These are phyloP conservation scores for Trapa incisa DNA, from an alignment of 345 rosid genomes.

Conservation along the genomic window DNA sequence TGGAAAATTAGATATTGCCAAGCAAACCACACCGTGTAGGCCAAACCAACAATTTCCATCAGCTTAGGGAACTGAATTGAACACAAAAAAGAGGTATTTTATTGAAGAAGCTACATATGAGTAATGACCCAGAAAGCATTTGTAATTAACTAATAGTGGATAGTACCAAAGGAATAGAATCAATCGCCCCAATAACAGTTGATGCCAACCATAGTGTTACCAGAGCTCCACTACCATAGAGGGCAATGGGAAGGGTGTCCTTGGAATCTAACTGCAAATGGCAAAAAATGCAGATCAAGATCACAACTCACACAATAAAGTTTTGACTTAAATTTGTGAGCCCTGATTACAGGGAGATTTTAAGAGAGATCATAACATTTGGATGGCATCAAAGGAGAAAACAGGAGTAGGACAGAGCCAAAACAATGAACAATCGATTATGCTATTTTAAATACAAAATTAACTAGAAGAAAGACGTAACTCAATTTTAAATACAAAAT, in stretches of 20 bases:
- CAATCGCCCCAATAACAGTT: constrained; percentile 59
- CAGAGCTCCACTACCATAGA: constrained; percentile 55
- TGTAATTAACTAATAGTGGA: background rate
- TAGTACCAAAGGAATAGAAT: constrained; percentile 76
- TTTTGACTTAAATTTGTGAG: background rate
- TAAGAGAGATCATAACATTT: background rate
- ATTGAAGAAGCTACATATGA: background rate
- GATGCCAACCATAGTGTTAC: constrained; percentile 45
- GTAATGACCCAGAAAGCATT: background rate
- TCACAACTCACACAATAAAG: background rate
- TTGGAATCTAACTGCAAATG: constrained; percentile 31
- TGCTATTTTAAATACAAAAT: too few relatives aligned
- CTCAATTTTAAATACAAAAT: too few relatives aligned
- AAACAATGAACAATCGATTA: background rate
- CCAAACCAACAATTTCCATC: constrained; percentile 85
- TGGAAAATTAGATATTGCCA: constrained; percentile 67
- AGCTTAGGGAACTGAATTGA: constrained; percentile 58
- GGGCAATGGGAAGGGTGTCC: constrained; percentile 37
- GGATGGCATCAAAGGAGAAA: background rate
- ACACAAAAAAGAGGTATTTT: background rate
- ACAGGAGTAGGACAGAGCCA: background rate
- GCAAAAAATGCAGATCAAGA: background rate
- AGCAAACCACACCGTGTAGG: constrained; percentile 73
- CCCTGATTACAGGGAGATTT: background rate
- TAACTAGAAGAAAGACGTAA: too few relatives aligned